Percentiles rank a stretch among this genome's conserved stretches.
Conservation (phyloP, 495 filamentous ascomycete species). For the Penicillium chermesinum region DNA sequence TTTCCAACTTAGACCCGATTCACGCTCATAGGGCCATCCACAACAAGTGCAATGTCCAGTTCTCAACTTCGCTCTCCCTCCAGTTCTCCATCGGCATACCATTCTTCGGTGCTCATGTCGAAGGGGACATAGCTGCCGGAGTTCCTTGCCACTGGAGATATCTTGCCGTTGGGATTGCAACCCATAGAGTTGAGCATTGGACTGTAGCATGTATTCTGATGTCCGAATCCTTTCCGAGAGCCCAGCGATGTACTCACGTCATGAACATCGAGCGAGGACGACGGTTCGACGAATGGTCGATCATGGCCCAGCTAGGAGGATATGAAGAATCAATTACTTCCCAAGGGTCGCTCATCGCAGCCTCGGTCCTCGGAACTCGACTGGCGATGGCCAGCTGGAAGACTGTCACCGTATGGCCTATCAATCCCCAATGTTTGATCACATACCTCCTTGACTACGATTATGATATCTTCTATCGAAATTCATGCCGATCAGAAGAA, state of each 20-base stretch:
- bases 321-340: conserved; percentile 33
- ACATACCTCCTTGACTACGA: conserved; percentile 1
- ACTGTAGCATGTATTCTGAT: conserved; percentile 39
- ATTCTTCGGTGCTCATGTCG: conserved; percentile 36
- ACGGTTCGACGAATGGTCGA: conserved; percentile 30
- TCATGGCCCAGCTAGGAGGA: conserved; percentile 39
- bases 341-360: conserved; percentile 39
- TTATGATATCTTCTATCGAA: conserved; percentile 28
- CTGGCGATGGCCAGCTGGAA: conserved; percentile 46
- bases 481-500: conserved; percentile 18
- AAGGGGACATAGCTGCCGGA: neutral
- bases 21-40: conserved; percentile 13
- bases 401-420: conserved; percentile 40
- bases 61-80: conserved; percentile 23
- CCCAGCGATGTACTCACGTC: conserved; percentile 30
- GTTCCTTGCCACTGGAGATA: conserved; percentile 37
- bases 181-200: conserved; percentile 35
- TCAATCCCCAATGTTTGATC: conserved; percentile 35
- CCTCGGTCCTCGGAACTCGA: conserved; percentile 33
- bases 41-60: conserved; percentile 29
- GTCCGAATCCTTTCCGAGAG: conserved; percentile 22
- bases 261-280: conserved; percentile 42
- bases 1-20: conserved; percentile 2
- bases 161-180: conserved; percentile 38
- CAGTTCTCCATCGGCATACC: conserved; percentile 39